Base-by-base conservation (phyloP, 352 stramenopile genomes). In the Globisporangium canariense region DNA sequence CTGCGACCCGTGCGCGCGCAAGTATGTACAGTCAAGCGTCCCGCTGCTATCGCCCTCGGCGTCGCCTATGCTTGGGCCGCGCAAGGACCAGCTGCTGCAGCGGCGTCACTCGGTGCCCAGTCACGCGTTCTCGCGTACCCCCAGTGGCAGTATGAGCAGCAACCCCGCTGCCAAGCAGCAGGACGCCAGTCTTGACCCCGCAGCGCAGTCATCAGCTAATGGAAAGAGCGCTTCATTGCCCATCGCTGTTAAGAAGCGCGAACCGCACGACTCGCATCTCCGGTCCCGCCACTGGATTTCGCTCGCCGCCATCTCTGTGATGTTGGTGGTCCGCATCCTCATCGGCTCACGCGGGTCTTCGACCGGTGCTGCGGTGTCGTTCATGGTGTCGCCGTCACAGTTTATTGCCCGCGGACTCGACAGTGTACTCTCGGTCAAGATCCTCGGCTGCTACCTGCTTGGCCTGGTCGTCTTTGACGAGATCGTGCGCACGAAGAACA, bases 1-100 rank as follows among this genome's bases (percentile, higher is more conserved):
- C 1, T 94, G 86, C 41, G 80, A 94, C 52, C 73, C 75, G 8
- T 94, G 86, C 50, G 86, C 83, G 18, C 77, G 75, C 28, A 87
- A 76, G 60, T 87, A 84, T 70, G 72, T 86, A 34, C 69, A 83
- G 41, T 54, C 61, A 7, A 78, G 74, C n/a, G 65, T 71, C 45
- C 57, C 67, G 22, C 65, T 69, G 20, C 25, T 71, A 20, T 76
- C 57, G 51, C 67, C 75, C 3, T 66, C 73, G 16, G 52, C 68
- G 36, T 80, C 73, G 2, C 73, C 73, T 6, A 22, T 62, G 38
- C 40, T 81, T 0, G 63, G 22, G 41, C 60, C 75, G 6, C 62
- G 43, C 43, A 57, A 69, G 2, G 64, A 68, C 3, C 67, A 16
- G 32, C 41, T 62, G 34, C 18, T 64, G 49, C 45, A 41, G 40